These are phyloP conservation scores for Pilasporangium apinafurcum DNA, from an alignment of 352 stramenopile species.

Conservation along the genomic window DNA sequence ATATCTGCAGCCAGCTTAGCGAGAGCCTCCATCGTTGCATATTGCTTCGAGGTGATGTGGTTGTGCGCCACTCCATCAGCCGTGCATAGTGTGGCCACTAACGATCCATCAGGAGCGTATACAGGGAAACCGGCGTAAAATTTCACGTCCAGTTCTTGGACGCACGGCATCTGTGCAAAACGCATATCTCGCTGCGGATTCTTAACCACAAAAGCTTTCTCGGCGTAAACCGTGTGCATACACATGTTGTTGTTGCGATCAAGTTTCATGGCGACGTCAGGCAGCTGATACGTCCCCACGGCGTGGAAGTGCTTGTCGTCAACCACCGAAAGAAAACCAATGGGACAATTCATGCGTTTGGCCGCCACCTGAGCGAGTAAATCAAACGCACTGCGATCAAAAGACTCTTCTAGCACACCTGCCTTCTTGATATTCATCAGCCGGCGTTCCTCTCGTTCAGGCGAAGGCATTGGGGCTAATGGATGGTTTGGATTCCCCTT, in stretches of 20 bases:
- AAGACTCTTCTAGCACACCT: conserved; percentile 22
- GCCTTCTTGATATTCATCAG: conserved; percentile 32
- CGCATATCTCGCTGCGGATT: conserved; percentile 51
- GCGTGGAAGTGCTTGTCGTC: conserved; percentile 40
- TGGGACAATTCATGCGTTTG: conserved; percentile 34
- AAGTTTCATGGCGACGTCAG: conserved; percentile 5
- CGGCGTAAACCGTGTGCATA: conserved; percentile 40
- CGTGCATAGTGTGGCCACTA: conserved; percentile 43
- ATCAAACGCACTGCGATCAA: conserved; percentile 39
- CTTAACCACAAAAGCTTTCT: conserved; percentile 47
- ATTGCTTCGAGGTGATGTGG: conserved; percentile 50
- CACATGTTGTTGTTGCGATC: conserved; percentile 48
- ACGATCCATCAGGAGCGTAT: conserved; percentile 28
- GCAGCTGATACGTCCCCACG: conserved; percentile 1
- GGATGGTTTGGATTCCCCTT: conserved; percentile 25
- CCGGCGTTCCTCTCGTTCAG: conserved; percentile 27
- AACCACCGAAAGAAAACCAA: conserved; percentile 53
- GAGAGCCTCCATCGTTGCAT: conserved; percentile 54
- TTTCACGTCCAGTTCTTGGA: conserved; percentile 30
- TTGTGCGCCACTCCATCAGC: conserved; percentile 32
- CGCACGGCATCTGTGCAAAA: conserved; percentile 40
- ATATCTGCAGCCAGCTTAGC: conserved; percentile 34
- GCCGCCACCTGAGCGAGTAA: conserved; percentile 44
- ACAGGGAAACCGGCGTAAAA: conserved; percentile 66
- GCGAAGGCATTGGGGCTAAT: conserved; percentile 25